Evolutionary conservation across 495 filamentous ascomycete genomes (phyloP), one percentile per base, ranked within the genome.

Genomic region (Cudoniella acicularis): DNA sequence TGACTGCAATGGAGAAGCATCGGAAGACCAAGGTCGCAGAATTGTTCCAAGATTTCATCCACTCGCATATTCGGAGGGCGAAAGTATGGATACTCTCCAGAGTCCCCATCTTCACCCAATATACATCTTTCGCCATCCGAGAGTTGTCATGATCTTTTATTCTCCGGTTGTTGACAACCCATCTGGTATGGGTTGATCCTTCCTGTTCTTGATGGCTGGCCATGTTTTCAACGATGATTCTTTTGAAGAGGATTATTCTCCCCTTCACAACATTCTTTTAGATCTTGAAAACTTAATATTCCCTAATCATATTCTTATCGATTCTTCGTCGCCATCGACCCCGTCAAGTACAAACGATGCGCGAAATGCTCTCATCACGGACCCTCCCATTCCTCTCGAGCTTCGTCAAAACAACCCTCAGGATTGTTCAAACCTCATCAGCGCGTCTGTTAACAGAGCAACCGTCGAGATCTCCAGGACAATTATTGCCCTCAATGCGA

Each of bases 401-500:
- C 11, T 43, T 3, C 46, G 55, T 17, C 55, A 58, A 26, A 58
- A 50, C 48, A 58, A 58, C 18, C 55, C 55, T 23, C 55, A 58
- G 43, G 55, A 58, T 47, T 36, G 30, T 13, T 4, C 30, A 36
- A 50, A 58, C 17, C 55, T 58, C 27, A 58, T 58, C 27, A 26
- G 17, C 1, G 55, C 55, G 11, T 58, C 55, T 11, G 55, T 58
- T 18, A 17, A 51, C 20, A 50, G 55, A 25, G 55, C 55, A 2
- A 58, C 55, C 3, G 55, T 58, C 25, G 48, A 58, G 21, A 58
- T 58, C 0, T 58, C 55, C 1, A 21, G 55, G 18, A 58, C 48
- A 21, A 58, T 58, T 18, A 58, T 58, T 21, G 48, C 47, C 10
- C 55, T 58, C 16, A 58, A 58, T 43, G 55, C 55, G 10, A 58